Evolutionary conservation across 163 green algal genomes (phyloP), one percentile per base, ranked within the genome.

Genomic region (Volvox carteri): DNA sequence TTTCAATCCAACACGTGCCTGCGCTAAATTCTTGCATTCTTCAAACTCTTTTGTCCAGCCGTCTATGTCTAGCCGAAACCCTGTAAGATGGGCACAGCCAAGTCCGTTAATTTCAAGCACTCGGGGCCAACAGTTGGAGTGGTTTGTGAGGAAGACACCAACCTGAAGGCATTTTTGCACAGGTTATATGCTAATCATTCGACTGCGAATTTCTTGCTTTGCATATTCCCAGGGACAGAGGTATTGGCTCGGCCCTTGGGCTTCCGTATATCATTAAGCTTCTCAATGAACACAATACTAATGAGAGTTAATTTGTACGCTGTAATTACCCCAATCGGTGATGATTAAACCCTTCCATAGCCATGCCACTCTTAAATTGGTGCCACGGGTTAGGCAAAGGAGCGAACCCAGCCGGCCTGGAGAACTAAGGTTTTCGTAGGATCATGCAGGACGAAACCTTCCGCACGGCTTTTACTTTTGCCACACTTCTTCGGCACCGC

Each of bases 1-100:
- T 28, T 65, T 7, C 67, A 21, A 37, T 46, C 70, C 39, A 21
- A 30, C 14, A 54, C 78, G 35, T 35, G 42, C 81, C 81, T 87
- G 91, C 7, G 95, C 94, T 16, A 96, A 78, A 62, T 93, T 52
- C 76, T 97, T 97, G 52, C 93, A 95, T 44, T 93, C 92, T 16
- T 97, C 95, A 86, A 96, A 97, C 50, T 98, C 95, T 54, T 91
- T 87, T 14, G 96, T 62, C 96, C 96, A 98, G 9, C 80, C 48
- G 44, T 96, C 94, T n/a, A 70, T 96, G 78, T 95, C 92, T 39
- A 93, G 42, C 9, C 92, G 81, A 48, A 96, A 91, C 0, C 93
- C 93, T 93, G 87, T 37, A 37, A 4, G 46, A 12, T n/a, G 33
- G 65, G 6, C 33, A 28, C 1, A 75, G 33, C 25, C 25, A 72